Evolutionary conservation across 2,329 filamentous ascomycete genomes (phyloP).

Genomic region (Colletotrichum godetiae): DNA sequence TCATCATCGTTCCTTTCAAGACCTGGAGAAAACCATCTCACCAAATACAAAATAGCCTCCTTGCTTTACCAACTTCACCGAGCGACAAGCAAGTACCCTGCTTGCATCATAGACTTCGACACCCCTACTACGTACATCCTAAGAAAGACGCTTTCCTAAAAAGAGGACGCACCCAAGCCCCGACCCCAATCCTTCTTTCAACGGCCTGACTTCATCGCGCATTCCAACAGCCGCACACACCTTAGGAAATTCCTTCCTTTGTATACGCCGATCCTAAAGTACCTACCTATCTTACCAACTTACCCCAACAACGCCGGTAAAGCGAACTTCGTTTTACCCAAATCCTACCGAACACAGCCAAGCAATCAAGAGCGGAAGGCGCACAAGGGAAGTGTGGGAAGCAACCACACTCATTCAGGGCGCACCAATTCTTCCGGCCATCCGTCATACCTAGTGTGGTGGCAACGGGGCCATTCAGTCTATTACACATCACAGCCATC

Average conservation of each 20-base stretch:
- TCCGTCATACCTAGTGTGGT: slow-evolving; percentile 10
- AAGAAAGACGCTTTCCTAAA: background rate
- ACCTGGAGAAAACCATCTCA: background rate
- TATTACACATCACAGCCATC: slow-evolving; percentile 20
- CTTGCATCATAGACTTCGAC: slow-evolving; percentile 9
- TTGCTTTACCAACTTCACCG: background rate
- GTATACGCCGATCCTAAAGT: background rate
- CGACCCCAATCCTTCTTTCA: background rate
- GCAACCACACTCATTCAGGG: background rate
- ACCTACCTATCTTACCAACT: background rate
- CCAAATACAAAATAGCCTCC: background rate
- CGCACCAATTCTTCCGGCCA: background rate
- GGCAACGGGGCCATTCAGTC: slow-evolving; percentile 24
- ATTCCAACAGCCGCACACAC: background rate
- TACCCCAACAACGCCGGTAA: background rate
- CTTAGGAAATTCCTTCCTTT: background rate
- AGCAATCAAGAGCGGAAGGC: background rate
- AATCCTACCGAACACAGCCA: background rate
- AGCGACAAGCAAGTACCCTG: background rate
- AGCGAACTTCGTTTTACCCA: background rate
- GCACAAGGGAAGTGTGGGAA: background rate
- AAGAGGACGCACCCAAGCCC: background rate
- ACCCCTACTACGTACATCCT: slow-evolving; percentile 3
- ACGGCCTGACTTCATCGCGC: slow-evolving; percentile 20
- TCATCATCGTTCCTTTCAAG: background rate